Conservation (phyloP, 2,329 filamentous ascomycete genomes). For the Byssochlamys sp. region DNA sequence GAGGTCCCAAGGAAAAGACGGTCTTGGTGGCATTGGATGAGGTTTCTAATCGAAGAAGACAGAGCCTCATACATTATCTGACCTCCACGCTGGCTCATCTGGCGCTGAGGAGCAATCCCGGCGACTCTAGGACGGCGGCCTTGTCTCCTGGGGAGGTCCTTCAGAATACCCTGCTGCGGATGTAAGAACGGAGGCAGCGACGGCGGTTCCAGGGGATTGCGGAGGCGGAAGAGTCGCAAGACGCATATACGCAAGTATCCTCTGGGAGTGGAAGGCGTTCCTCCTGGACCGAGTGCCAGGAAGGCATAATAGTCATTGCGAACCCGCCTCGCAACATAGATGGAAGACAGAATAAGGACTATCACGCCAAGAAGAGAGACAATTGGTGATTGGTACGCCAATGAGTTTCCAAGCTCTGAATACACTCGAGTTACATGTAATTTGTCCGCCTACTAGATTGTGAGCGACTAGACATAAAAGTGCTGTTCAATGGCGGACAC, state of each 20-base stretch:
- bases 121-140: slow-evolving; percentile 58
- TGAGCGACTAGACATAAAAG: not conserved
- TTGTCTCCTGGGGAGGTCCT: slow-evolving; percentile 50
- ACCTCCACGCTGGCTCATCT: slow-evolving; percentile 58
- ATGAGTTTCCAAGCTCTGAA: not conserved
- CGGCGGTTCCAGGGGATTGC: slow-evolving; percentile 57
- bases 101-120: slow-evolving; percentile 73
- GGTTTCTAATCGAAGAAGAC: slow-evolving; percentile 42
- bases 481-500: not conserved
- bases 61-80: slow-evolving; percentile 47
- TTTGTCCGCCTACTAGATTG: not conserved
- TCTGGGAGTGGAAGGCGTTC: slow-evolving; percentile 59
- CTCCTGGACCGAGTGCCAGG: slow-evolving; percentile 27
- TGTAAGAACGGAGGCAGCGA: slow-evolving; percentile 42
- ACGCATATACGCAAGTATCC: slow-evolving; percentile 67
- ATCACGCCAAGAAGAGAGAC: not conserved
- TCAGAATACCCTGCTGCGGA: slow-evolving; percentile 52
- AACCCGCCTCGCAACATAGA: not conserved
- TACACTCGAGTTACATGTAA: not conserved
- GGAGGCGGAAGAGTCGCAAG: slow-evolving; percentile 61
- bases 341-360: not conserved
- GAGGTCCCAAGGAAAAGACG: slow-evolving; percentile 55
- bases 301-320: slow-evolving; percentile 27
- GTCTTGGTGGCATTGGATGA: slow-evolving; percentile 40
- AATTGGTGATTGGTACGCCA: not conserved